Evolutionary conservation across 208 protist genomes (phyloP).

Genomic region (Phytomonas francai): DNA sequence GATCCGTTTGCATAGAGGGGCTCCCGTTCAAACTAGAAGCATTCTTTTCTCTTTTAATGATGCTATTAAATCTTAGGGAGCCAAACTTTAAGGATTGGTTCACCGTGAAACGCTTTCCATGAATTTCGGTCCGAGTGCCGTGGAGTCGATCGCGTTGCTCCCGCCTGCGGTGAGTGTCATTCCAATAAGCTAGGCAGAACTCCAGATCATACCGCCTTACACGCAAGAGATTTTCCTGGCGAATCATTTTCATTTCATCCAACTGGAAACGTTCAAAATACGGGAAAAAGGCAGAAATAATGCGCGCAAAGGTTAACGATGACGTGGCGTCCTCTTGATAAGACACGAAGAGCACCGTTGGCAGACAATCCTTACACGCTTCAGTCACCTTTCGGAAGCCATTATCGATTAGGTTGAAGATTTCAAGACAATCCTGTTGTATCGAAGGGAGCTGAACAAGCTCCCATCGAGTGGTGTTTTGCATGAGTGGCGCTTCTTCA

Average conservation of each 20-base stretch:
- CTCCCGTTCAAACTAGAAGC: not conserved
- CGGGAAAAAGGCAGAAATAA: constrained; percentile 61
- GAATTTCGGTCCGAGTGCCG: not conserved
- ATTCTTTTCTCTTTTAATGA: not conserved
- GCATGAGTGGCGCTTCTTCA: not conserved
- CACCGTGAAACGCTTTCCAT: not conserved
- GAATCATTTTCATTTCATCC: not conserved
- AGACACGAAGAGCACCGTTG: constrained; percentile 56
- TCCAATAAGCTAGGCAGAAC: not conserved
- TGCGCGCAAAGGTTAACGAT: constrained; percentile 46
- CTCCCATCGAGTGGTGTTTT: not conserved
- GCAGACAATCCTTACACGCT: constrained; percentile 9
- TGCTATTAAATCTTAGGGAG: not conserved
- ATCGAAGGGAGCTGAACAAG: constrained; percentile 23
- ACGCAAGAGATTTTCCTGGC: not conserved
- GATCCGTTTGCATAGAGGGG: not conserved
- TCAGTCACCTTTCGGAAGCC: constrained; percentile 21
- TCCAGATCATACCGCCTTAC: not conserved
- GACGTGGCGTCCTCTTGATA: constrained; percentile 30
- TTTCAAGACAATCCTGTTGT: constrained; percentile 39
- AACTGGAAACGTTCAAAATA: constrained; percentile 44
- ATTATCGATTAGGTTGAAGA: constrained; percentile 40
- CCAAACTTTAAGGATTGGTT: not conserved
- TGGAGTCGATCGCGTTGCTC: not conserved
- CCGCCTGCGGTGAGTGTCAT: constrained; percentile 1